These are phyloP conservation scores for Beverwykella pulmonaria DNA, from an alignment of 495 filamentous ascomycete genomes.

Conservation along the genomic window DNA sequence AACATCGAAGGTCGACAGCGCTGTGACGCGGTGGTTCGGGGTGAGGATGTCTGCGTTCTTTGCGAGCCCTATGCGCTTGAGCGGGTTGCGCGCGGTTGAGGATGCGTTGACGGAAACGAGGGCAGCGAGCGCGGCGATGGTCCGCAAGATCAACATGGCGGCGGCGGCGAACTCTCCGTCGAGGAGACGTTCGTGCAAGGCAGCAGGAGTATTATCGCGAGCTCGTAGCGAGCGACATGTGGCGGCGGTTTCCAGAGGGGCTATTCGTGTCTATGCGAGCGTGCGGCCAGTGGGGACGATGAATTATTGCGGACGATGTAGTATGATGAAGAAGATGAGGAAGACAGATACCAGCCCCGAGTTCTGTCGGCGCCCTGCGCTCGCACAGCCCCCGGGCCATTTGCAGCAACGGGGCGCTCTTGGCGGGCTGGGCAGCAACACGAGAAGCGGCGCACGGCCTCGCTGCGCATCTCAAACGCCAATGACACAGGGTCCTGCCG, in stretches of 20 bases:
- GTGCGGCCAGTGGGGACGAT: neutral
- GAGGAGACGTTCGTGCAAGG: constrained; percentile 21
- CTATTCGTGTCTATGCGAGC: neutral
- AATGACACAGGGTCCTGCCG: neutral
- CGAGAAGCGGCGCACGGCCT: constrained; percentile 11
- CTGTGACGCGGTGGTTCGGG: constrained; percentile 74
- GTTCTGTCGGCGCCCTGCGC: neutral
- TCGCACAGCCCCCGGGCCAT: constrained; percentile 4
- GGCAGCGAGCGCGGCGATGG: constrained; percentile 14
- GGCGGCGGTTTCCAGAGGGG: neutral
- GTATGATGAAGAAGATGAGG: neutral
- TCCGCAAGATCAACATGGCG: constrained; percentile 24
- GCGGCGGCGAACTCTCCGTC: constrained; percentile 26
- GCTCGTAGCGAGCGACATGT: constrained; percentile 31
- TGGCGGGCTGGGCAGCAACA: neutral
- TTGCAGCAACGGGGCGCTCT: neutral
- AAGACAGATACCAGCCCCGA: neutral
- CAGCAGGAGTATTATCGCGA: constrained; percentile 7
- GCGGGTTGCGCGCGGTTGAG: constrained; percentile 73
- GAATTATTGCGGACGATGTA: neutral
- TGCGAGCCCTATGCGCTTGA: constrained; percentile 71
- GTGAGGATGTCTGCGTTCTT: constrained; percentile 78
- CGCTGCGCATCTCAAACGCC: constrained; percentile 8
- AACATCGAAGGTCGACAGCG: constrained; percentile 78
- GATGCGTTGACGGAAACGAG: constrained; percentile 53